Evolutionary conservation across 106 monocot genomes (phyloP), one percentile per base, ranked within the genome.

Genomic region (Iris macrosiphon): DNA sequence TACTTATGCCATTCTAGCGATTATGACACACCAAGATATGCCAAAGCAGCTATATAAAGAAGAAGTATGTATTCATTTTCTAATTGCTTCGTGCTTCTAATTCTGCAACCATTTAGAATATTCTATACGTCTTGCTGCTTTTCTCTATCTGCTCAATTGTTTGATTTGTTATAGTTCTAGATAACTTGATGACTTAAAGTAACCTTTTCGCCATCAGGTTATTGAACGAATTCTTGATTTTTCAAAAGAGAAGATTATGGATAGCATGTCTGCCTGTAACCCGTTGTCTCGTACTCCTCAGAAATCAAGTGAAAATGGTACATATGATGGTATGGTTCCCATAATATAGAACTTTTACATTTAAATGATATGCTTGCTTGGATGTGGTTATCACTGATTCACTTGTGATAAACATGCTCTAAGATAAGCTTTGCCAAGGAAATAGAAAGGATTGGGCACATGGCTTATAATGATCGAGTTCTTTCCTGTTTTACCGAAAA

Each of bases 1-100:
- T 23, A 84, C 61, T 19, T 75, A 98, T 81, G 87, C 80, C 46
- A 69, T 75, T 22, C 67, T 98, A 31, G 83, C 67, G 34, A 77
- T 98, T 73, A 83, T 98, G 90, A 77, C 87, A 4, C 72, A 98
- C 38, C 59, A 73, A 52, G 87, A 84, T 68, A 98, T 98, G 90
- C 98, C 98, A 65, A 98, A 98, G 63, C 86, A 98, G 64, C 39
- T 98, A 24, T 98, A 98, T 52, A 82, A 80, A 61, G 98, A 98
- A 67, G 98, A 98, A 80, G 98, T 98, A 83, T 44, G 81, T 57
- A 19, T 15, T 20, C 31, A 35, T 20, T 27, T 19, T 65, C 25
- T 45, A 7, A 20, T 24, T 34, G 40, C 10, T 39, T 60, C 37
- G 21, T 20, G 39, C 28, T 21, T 49, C 13, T 24, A 15, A 27